These are phyloP conservation scores for Lasiosphaeriaceae sp. DNA, from an alignment of 495 filamentous ascomycete genomes.

Conservation along the genomic window DNA sequence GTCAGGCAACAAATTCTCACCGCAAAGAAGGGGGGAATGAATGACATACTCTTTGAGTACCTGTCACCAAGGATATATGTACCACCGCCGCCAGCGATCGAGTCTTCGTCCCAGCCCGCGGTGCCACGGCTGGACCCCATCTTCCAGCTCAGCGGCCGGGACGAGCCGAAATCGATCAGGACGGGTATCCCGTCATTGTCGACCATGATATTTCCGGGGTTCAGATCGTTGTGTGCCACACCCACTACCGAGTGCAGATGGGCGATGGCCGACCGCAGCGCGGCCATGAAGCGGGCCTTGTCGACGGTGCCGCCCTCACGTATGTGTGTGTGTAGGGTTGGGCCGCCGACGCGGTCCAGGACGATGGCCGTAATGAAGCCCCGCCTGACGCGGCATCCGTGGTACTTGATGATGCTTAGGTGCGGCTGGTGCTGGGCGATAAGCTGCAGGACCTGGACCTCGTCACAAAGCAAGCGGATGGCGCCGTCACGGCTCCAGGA, in stretches of 20 bases:
- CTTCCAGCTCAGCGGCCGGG: conserved; percentile 1
- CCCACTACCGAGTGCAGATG: conserved; percentile 32
- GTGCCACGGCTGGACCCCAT: neutral
- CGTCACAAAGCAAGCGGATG: neutral
- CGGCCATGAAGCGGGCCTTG: conserved; percentile 27
- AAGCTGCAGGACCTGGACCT: neutral
- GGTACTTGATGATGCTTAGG: conserved; percentile 37
- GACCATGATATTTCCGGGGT: conserved; percentile 37
- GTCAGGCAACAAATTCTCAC: neutral
- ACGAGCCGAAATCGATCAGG: conserved; percentile 36
- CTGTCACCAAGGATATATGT: no score
- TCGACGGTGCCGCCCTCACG: conserved; percentile 7
- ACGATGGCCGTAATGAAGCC: conserved; percentile 36
- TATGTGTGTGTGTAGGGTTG: conserved; percentile 18
- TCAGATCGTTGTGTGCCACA: conserved; percentile 40
- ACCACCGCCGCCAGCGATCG: no score
- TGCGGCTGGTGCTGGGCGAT: conserved; percentile 11
- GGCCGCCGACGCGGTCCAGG: conserved; percentile 25
- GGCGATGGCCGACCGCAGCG: conserved; percentile 26
- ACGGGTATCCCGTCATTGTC: conserved; percentile 21
- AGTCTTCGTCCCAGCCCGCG: neutral
- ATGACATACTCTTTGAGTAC: no score
- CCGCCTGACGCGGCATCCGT: conserved; percentile 27
- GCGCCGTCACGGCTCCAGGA: neutral
- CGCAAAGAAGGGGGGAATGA: no score